Evolutionary conservation across 2,329 filamentous ascomycete species (phyloP), one percentile per base, ranked within the genome.

Genomic region (Colletotrichum neosansevieriae): DNA sequence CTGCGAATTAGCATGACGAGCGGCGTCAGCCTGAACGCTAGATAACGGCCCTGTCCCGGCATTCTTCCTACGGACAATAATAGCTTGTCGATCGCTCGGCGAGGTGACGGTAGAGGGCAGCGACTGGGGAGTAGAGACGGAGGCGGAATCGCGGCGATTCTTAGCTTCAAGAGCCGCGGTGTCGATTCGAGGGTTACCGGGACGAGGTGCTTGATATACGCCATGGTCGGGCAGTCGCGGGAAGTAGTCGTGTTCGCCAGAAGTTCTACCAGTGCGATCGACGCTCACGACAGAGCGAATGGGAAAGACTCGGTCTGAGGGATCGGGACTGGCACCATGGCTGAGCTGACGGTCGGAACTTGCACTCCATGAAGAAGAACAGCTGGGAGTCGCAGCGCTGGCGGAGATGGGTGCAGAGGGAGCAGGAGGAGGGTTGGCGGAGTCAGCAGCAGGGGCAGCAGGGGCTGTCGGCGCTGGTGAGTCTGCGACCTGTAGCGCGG

Each of bases 251-350:
- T 75, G 71, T 11, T 83, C 81, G 51, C 72, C 75, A 5, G 78
- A 73, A 70, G 75, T 84, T 80, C 79, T 77, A 58, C 72, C 72
- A 56, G 77, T 79, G 6, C 88, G 87, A 72, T 92, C 89, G 45
- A 94, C 88, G 6, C 88, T 92, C 24, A 95, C 84, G 49, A 93
- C 90, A n/a, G 92, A 94, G 56, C 92, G 88, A 36, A 95, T 92
- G n/a, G 92, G 92, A 64, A 92, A 95, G 5, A 95, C 91, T 62
- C 91, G 86, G 74, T 94, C 85, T 36, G 78, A 76, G 32, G 76
- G 74, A 56, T 81, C 79, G 21, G 75, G 74, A 56, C 72, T 75
- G 61, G 71, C 75, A 60, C 73, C 71, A 53, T 79, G 72, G 13
- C 76, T 76, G 4, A 76, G 73, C 60, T 83, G 83, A 45, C 72